Evolutionary conservation across 768 basidiomycete species (phyloP).

Genomic region (Phylloporus sp.): DNA sequence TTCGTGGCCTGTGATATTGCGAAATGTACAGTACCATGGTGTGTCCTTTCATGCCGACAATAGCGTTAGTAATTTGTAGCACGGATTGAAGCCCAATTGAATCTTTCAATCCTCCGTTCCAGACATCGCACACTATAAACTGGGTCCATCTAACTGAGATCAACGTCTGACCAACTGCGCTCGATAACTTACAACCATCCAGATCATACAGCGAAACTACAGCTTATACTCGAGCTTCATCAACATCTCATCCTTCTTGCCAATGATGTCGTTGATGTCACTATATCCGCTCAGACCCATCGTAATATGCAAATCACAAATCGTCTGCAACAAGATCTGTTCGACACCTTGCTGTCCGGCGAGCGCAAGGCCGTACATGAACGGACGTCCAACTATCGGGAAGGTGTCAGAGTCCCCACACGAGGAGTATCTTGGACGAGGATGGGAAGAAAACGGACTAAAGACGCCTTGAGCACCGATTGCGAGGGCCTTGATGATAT

Average conservation of each 20-base stretch:
- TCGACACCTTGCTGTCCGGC: conserved; percentile 74
- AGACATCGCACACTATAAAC: no score
- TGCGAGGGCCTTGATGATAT: conserved; percentile 81
- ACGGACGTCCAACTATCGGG: conserved; percentile 63
- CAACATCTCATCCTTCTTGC: conserved; percentile 39
- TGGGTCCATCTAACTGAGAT: no score
- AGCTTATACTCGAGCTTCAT: conserved; percentile 17
- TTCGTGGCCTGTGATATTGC: no score
- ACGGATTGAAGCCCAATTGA: no score
- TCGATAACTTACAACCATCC: neutral
- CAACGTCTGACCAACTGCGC: no score
- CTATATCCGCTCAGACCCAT: conserved; percentile 61
- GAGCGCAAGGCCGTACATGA: conserved; percentile 67
- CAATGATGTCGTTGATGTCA: conserved; percentile 57
- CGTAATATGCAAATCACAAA: conserved; percentile 66
- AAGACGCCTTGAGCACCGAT: conserved; percentile 82
- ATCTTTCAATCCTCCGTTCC: no score
- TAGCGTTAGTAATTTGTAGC: no score
- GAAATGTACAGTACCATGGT: no score
- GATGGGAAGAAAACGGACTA: conserved; percentile 40
- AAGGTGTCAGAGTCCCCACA: neutral
- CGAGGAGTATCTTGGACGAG: neutral
- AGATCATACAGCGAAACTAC: neutral
- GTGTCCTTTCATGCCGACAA: no score
- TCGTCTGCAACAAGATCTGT: conserved; percentile 61